Evolutionary conservation across 169 alveolate genomes (phyloP).

Genomic region (Toxoplasma gondii): DNA sequence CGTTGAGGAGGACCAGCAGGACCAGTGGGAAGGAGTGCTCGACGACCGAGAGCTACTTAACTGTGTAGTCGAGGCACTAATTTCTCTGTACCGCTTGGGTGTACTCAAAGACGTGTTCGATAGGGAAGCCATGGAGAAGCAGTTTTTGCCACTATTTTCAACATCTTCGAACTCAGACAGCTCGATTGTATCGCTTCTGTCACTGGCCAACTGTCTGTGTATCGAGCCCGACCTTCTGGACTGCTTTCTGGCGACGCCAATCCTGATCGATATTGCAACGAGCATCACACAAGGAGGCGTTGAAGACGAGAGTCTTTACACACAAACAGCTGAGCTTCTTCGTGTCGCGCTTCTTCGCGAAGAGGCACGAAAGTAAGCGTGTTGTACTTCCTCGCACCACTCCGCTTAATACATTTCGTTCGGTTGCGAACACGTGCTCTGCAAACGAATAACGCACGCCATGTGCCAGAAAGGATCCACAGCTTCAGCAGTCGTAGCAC

Average conservation of each 20-base stretch:
- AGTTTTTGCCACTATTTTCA: not conserved
- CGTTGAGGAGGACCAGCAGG: not conserved
- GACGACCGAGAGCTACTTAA: not conserved
- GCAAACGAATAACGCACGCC: too few relatives aligned
- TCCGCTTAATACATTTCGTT: not conserved
- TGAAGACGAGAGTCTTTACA: not conserved
- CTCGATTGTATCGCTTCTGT: constrained; percentile 3
- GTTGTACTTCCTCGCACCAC: not conserved
- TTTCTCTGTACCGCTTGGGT: constrained; percentile 27
- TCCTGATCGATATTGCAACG: constrained; percentile 1
- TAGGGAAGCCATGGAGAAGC: not conserved
- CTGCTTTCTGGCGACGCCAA: constrained; percentile 8
- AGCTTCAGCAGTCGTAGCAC: too few relatives aligned
- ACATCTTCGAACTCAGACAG: not conserved
- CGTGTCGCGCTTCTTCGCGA: constrained; percentile 31
- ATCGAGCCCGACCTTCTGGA: constrained; percentile 4
- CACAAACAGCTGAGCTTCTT: constrained; percentile 11
- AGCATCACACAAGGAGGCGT: not conserved
- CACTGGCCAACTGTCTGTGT: constrained; percentile 23
- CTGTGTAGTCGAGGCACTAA: constrained; percentile 10
- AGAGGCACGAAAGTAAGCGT: constrained; percentile 22
- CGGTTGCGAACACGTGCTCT: too few relatives aligned
- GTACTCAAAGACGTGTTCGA: constrained; percentile 8
- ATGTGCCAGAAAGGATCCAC: too few relatives aligned
- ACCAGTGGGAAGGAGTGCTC: not conserved